Conservation (phyloP, 2,329 filamentous ascomycete genomes). For the Dactylellina drechsleri region DNA sequence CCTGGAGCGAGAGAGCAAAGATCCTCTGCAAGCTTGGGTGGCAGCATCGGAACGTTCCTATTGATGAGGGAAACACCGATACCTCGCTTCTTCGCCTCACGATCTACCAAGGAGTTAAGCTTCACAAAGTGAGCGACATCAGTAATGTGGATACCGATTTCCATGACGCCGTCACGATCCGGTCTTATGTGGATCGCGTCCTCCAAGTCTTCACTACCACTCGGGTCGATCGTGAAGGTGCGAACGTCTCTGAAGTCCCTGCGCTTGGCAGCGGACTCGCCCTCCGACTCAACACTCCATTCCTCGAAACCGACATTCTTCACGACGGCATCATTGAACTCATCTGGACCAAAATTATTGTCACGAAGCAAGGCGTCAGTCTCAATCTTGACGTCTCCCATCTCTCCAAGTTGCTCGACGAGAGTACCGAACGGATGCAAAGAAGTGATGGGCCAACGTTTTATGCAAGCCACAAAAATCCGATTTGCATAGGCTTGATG, state of each 20-base stretch:
- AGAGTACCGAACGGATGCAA: conserved; percentile 97
- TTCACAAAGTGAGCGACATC: conserved; percentile 98
- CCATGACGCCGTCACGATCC: conserved; percentile 82
- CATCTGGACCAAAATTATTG: conserved; percentile 98
- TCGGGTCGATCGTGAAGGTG: conserved; percentile 77
- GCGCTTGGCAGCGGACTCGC: conserved; percentile 76
- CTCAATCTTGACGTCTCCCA: conserved; percentile 97
- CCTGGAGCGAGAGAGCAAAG: conserved; percentile 86
- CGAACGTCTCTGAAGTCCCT: conserved; percentile 90
- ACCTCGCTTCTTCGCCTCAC: conserved; percentile 96
- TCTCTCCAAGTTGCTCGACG: conserved; percentile 94
- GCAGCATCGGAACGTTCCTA: conserved; percentile 85
- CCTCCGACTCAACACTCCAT: conserved; percentile 86
- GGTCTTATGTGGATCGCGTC: conserved; percentile 93
- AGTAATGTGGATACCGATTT: conserved; percentile 93
- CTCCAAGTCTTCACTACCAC: conserved; percentile 72
- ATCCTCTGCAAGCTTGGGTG: conserved; percentile 83
- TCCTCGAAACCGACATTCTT: conserved; percentile 92
- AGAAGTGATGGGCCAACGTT: conserved; percentile 99
- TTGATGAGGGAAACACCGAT: conserved; percentile 96
- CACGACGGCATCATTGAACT: conserved; percentile 95
- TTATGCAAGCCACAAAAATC: conserved; percentile 99
- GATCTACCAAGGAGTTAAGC: conserved; percentile 90
- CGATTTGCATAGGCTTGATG: conserved; percentile 97
- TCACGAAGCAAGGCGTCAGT: conserved; percentile 95